phyloP scores from a whole-genome alignment of 345 rosid species.

The Lagerstroemia speciosa region DNA sequence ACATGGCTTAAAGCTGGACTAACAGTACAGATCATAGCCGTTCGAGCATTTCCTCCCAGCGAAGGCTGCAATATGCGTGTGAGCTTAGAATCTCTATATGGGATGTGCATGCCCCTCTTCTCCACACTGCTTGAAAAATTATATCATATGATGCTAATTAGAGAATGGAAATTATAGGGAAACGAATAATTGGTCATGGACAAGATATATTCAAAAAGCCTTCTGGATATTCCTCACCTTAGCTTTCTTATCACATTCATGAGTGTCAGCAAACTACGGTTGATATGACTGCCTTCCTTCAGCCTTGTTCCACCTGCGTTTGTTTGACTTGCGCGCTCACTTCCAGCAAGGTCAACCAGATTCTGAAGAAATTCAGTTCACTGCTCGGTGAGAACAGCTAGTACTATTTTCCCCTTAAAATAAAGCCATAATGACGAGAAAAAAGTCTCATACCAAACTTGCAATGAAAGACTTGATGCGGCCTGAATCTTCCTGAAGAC shows the following conservation, averaged over 20 bases:
- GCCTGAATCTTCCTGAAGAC: slow-evolving; percentile 67
- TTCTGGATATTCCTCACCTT: slow-evolving; percentile 40
- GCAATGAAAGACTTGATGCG: slow-evolving; percentile 74
- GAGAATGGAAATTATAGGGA: neutral
- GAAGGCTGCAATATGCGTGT: slow-evolving; percentile 92
- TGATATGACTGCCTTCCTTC: slow-evolving; percentile 94
- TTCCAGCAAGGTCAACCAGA: slow-evolving; percentile 98
- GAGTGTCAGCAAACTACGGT: slow-evolving; percentile 88
- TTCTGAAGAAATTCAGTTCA: slow-evolving; percentile 43
- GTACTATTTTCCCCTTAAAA: slow-evolving; percentile 1
- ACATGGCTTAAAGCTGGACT: slow-evolving; percentile 91
- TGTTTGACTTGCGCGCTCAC: slow-evolving; percentile 88
- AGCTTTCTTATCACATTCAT: slow-evolving; percentile 92
- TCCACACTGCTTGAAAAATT: slow-evolving; percentile 57
- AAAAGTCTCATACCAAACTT: slow-evolving; percentile 54
- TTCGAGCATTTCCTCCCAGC: slow-evolving; percentile 96
- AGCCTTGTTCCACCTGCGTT: slow-evolving; percentile 70
- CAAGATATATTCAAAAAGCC: neutral
- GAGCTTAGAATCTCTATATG: slow-evolving; percentile 95
- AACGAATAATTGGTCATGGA: neutral
- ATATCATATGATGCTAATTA: slow-evolving; percentile 3
- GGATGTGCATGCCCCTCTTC: slow-evolving; percentile 56
- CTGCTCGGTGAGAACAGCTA: neutral
- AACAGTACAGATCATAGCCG: slow-evolving; percentile 90
- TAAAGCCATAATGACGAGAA: slow-evolving; percentile 10